Evolutionary conservation across 1,284 basidiomycete genomes (phyloP), one percentile per base, ranked within the genome.

Genomic region (Bondarzewia mesenterica): DNA sequence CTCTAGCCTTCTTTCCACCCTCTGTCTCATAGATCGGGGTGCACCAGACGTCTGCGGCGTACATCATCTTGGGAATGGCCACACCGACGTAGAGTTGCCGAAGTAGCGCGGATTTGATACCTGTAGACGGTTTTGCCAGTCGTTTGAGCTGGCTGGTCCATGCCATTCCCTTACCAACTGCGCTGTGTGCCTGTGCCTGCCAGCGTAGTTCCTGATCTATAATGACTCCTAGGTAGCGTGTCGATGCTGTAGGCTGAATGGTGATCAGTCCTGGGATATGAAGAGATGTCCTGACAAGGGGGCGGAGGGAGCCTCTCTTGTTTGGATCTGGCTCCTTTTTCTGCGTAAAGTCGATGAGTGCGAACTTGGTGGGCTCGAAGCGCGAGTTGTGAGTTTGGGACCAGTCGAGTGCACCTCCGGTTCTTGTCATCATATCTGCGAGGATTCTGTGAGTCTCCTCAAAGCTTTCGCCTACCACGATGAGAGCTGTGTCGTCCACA

Each of bases 341-440:
- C 20, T 12, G 29, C 2, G 46, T 18, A 15, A 48, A 48, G 41
- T 51, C 46, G 12, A 51, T 7, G 4, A 51, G 44, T 3, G 49
- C 49, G 1, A 50, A 29, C 15, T 50, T 44, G 3, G 2, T 44
- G 23, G 22, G 22, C 12, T 54, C 54, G 18, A 51, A 55, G 3
- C 22, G 23, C 3, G 46, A 53, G 52, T 49, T 44, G 45, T 54
- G 53, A 3, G 8, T 26, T 7, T 7, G 8, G 7, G 55, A 51
- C 55, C 55, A 57, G 0, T 57, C 50, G 0, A 40, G 7, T 0
- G 40, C 50, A 1, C 55, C 52, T 1, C 45, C 45, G n/a, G 27
- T 10, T 1, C 46, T 21, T 2, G 18, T 39, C 50, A 55, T 55
- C 53, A 58, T 55, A 14, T 42, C 12, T 18, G 1, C 15, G 1